phyloP scores from a whole-genome alignment of 2,329 filamentous ascomycete species.

The Zopfia rhizophila region DNA sequence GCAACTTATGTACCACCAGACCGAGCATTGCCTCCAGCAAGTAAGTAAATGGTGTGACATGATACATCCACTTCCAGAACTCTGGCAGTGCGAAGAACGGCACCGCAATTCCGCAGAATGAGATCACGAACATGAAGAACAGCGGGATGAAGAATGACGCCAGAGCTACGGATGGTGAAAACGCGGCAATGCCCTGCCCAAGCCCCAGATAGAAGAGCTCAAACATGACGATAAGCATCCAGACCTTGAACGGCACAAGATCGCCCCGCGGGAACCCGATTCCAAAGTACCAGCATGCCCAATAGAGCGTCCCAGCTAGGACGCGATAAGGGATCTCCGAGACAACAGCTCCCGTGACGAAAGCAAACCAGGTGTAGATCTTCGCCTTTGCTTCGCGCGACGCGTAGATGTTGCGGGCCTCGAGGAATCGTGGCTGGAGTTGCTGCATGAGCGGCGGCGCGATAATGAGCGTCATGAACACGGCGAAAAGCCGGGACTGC shows the following conservation, averaged over 20 bases:
- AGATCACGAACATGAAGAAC: slow-evolving; percentile 75
- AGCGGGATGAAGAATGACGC: slow-evolving; percentile 74
- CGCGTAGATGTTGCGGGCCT: slow-evolving; percentile 73
- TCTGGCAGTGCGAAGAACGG: slow-evolving; percentile 69
- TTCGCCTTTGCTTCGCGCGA: slow-evolving; percentile 79
- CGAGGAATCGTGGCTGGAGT: slow-evolving; percentile 76
- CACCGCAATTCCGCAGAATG: slow-evolving; percentile 80
- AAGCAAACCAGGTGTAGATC: slow-evolving; percentile 81
- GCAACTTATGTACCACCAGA: slow-evolving; percentile 3
- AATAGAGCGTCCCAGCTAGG: slow-evolving; percentile 73
- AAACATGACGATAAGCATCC: slow-evolving; percentile 72
- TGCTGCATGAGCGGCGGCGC: slow-evolving; percentile 80
- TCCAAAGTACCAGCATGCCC: slow-evolving; percentile 61
- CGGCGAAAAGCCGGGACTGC: slow-evolving; percentile 74
- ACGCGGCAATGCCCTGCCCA: slow-evolving; percentile 73
- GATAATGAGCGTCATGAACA: slow-evolving; percentile 82
- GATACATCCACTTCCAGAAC: slow-evolving; percentile 70
- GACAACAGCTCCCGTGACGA: slow-evolving; percentile 71
- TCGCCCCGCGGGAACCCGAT: slow-evolving; percentile 63
- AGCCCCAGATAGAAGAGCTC: slow-evolving; percentile 73
- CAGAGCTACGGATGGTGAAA: slow-evolving; percentile 73
- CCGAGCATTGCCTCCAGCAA: slow-evolving; percentile 8
- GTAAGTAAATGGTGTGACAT: slow-evolving; percentile 63
- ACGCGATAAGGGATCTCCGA: slow-evolving; percentile 77
- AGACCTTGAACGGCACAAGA: slow-evolving; percentile 70